Base-by-base conservation (phyloP, 2,329 filamentous ascomycete species). In the Neoscytalidium dimidiatum region DNA sequence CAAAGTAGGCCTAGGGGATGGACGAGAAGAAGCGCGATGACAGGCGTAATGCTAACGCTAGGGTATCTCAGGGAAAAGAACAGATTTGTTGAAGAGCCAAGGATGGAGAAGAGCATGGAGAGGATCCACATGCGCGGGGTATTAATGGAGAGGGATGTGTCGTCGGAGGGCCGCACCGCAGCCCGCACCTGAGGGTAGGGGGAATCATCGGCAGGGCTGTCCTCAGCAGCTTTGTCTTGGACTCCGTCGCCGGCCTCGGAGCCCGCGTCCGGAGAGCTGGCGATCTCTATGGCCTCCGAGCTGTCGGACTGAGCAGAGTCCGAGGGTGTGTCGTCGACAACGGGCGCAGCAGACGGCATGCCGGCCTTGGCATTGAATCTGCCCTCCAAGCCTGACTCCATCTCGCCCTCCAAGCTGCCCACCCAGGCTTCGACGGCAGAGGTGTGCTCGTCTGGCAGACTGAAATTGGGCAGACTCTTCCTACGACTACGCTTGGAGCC, bases 61-160 rank as follows among this genome's bases (percentile, higher is more conserved):
- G 92, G 92, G 83, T 95, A 96, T 85, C 92, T 86, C 74, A 96
- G 82, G 38, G 92, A 94, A 81, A 96, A 96, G 80, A 96, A 95
- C 44, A 96, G 81, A 76, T 95, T 95, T 23, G 91, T 92, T 2
- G 90, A 91, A 52, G 92, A 94, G 67, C 92, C 92, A 43, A 93
- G 85, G 41, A 95, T 83, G 8, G 92, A 89, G 76, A 95, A 95
- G 9, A 95, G 74, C 38, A 92, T 84, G n/a, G 91, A 92, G 19
- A 95, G 77, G 33, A 83, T 83, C 92, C 92, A 95, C 92, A 95
- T 95, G 62, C 92, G 91, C 41, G 92, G 92, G 4, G 92, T 94
- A 77, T 92, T 92, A 73, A 95, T 93, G 8, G 91, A 94, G n/a
- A 94, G 79, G 3, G 87, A 84, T 17, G 85, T 88, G 73, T 95